These are phyloP conservation scores for Corchorus capsularis DNA, from an alignment of 345 rosid genomes.

Conservation along the genomic window DNA sequence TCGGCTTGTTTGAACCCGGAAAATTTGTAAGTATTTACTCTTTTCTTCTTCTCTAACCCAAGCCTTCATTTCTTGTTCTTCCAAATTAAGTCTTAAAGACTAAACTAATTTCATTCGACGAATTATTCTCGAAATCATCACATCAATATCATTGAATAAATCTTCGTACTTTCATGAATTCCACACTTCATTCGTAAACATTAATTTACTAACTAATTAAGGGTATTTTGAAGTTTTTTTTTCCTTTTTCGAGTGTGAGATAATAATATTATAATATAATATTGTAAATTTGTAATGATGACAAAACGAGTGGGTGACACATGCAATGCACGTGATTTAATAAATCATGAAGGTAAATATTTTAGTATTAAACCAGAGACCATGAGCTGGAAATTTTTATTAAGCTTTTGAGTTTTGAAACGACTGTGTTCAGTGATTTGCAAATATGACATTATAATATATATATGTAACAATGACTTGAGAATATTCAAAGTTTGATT, in stretches of 20 bases:
- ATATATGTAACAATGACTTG: neutral
- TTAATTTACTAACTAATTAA: too few relatives aligned
- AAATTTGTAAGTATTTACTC: neutral
- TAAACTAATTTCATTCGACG: neutral
- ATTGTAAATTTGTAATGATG: neutral
- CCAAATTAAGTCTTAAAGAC: neutral
- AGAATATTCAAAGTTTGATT: neutral
- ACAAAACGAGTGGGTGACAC: neutral
- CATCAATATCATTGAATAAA: neutral
- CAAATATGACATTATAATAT: too few relatives aligned
- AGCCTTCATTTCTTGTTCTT: too few relatives aligned
- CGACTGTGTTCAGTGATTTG: too few relatives aligned
- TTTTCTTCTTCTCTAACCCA: neutral
- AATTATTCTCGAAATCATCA: neutral
- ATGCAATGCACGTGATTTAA: conserved; percentile 8
- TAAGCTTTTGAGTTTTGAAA: too few relatives aligned
- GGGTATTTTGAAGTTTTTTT: too few relatives aligned
- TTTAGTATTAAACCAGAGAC: neutral
- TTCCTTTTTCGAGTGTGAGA: too few relatives aligned
- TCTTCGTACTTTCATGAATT: neutral
- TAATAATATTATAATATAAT: too few relatives aligned
- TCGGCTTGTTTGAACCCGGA: neutral
- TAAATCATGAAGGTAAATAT: neutral
- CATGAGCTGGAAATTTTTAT: neutral
- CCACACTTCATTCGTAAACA: neutral